phyloP scores from a whole-genome alignment of 768 basidiomycete genomes.

The Mycena galericulata region DNA sequence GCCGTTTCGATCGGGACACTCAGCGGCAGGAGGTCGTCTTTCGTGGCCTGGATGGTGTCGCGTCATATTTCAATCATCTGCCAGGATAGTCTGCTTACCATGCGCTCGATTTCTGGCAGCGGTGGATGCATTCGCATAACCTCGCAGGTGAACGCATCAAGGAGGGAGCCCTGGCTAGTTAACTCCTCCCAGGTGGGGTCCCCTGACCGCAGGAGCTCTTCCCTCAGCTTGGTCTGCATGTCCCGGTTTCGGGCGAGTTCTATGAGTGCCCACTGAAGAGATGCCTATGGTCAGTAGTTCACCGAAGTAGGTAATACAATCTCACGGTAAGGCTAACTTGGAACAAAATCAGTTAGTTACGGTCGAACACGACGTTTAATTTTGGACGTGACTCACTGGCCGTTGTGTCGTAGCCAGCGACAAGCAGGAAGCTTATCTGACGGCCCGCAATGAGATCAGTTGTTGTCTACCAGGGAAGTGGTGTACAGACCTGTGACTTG shows the following conservation, averaged over 20 bases:
- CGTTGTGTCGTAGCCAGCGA: constrained; percentile 22
- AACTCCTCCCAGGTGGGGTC: constrained; percentile 22
- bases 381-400: constrained; percentile 3
- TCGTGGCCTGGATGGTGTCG: constrained; percentile 42
- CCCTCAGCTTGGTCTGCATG: constrained; percentile 45
- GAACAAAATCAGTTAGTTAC: not conserved
- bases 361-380: not conserved
- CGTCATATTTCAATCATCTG: not conserved
- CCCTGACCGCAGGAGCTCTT: constrained; percentile 39
- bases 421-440: constrained; percentile 18
- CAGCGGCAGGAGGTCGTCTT: constrained; percentile 54
- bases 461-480: not conserved
- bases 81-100: constrained; percentile 36
- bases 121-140: constrained; percentile 52
- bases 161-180: constrained; percentile 43
- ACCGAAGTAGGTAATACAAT: not conserved
- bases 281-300: not conserved
- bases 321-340: constrained; percentile 22
- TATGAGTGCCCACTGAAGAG: constrained; percentile 48
- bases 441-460: not conserved
- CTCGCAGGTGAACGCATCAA: constrained; percentile 57
- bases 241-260: constrained; percentile 48
- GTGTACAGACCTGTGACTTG: constrained; percentile 5
- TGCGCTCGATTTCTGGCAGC: constrained; percentile 42
- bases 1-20: constrained; percentile 43